Conservation (phyloP, 495 filamentous ascomycete species). For the Penicillium robsamsonii region DNA sequence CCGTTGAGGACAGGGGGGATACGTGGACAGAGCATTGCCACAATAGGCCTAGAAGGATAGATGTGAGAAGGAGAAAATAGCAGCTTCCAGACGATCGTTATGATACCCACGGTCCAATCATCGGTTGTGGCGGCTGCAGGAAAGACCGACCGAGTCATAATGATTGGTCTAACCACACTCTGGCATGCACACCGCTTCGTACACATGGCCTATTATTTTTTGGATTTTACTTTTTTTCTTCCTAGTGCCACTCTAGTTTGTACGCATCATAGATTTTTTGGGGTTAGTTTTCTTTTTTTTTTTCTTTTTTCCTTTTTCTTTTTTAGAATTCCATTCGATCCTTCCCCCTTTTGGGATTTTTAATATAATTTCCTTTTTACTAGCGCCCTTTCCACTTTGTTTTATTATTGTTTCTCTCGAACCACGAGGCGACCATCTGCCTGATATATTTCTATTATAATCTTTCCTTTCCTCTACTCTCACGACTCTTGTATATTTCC, state of each 20-base stretch:
- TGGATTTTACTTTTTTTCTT: not conserved
- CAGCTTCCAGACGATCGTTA: constrained; percentile 8
- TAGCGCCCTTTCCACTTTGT: constrained; percentile 1
- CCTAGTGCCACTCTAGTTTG: not conserved
- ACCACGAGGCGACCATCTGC: constrained; percentile 3
- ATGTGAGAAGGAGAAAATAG: not conserved
- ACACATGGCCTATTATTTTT: constrained; percentile 11
- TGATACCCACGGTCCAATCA: constrained; percentile 6
- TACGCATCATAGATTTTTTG: constrained; percentile 5
- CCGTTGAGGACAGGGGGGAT: constrained; percentile 8
- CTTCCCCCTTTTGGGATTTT: not conserved
- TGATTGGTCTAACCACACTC: constrained; percentile 1
- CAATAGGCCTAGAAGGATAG: constrained; percentile 2
- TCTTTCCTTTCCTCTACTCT: constrained; percentile 17
- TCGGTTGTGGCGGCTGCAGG: constrained; percentile 10
- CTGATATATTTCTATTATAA: constrained; percentile 11
- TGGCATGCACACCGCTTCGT: constrained; percentile 10
- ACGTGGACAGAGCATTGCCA: constrained; percentile 13
- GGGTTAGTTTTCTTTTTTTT: not conserved
- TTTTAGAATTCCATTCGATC: not conserved
- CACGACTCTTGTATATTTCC: constrained; percentile 10
- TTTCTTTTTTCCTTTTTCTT: not conserved
- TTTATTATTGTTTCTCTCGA: constrained; percentile 10
- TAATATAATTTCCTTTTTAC: not conserved
- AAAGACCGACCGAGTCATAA: not conserved